Evolutionary conservation across 139 green algal genomes (phyloP).

Genomic region (Diplosphaera chodatii): DNA sequence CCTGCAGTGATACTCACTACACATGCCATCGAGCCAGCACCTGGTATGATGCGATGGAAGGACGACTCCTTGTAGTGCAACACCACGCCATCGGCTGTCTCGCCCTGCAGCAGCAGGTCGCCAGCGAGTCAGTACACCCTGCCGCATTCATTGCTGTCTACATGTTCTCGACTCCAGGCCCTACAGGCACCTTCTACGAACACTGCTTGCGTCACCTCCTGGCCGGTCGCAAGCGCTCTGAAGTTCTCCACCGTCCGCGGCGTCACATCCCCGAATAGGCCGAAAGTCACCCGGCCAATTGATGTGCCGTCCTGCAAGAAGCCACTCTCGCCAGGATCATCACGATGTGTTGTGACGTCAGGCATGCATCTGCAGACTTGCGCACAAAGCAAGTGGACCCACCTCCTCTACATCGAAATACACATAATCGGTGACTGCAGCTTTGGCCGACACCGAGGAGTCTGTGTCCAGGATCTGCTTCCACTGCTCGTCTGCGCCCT

Average conservation of each 20-base stretch:
- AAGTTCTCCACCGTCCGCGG: conserved; percentile 16
- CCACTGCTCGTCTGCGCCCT: conserved; percentile 1
- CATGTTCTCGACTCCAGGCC: no score
- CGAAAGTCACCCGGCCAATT: conserved; percentile 4
- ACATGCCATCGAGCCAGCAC: no score
- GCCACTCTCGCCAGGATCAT: no score
- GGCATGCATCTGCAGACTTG: no score
- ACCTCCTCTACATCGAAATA: no score
- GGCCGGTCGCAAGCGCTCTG: conserved; percentile 2
- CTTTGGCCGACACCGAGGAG: not conserved
- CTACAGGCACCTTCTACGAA: no score
- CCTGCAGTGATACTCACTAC: no score
- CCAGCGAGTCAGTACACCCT: no score
- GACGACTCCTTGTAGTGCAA: conserved; percentile 67
- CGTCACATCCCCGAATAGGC: conserved; percentile 5
- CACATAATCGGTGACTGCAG: not conserved
- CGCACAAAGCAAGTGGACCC: no score
- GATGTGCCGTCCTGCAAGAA: not conserved
- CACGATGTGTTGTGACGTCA: no score
- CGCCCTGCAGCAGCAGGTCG: not conserved
- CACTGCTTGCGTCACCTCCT: not conserved
- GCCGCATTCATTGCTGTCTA: no score
- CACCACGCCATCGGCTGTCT: not conserved
- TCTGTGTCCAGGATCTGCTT: not conserved
- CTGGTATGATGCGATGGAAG: conserved; percentile 78